phyloP scores from a whole-genome alignment of 768 basidiomycete species.

The Tulasnella calospora region DNA sequence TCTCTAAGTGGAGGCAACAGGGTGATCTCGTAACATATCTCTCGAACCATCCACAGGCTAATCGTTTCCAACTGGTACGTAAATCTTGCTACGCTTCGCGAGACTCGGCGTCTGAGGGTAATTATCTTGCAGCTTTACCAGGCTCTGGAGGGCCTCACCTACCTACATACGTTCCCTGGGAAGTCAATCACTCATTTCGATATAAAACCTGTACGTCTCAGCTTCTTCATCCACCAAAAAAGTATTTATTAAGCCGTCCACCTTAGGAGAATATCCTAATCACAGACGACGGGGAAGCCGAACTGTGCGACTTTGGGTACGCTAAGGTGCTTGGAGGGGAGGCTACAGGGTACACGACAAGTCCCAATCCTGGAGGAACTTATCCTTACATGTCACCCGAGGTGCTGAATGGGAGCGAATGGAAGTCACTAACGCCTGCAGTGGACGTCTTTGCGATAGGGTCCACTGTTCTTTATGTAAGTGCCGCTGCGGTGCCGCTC shows the following conservation, averaged over 20 bases:
- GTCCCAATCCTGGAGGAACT: background rate
- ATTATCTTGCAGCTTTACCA: background rate
- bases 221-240: background rate
- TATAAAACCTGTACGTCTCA: background rate
- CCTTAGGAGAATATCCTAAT: constrained; percentile 10
- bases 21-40: background rate
- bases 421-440: background rate
- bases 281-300: background rate
- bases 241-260: background rate
- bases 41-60: background rate
- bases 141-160: background rate
- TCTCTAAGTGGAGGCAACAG: background rate
- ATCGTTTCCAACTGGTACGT: background rate
- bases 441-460: background rate
- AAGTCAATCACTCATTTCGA: background rate
- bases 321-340: background rate
- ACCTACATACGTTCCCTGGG: background rate
- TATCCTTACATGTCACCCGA: constrained; percentile 18
- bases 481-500: background rate
- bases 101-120: background rate
- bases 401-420: background rate
- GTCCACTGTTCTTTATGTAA: background rate
- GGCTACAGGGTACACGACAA: background rate
- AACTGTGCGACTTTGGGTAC: constrained; percentile 19
- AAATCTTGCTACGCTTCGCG: background rate